A percentile compares a stretch with the other conserved stretches of the same genome.
phyloP scores from a whole-genome alignment of 306 rosid genomes.

The Dryas alaskensis region DNA sequence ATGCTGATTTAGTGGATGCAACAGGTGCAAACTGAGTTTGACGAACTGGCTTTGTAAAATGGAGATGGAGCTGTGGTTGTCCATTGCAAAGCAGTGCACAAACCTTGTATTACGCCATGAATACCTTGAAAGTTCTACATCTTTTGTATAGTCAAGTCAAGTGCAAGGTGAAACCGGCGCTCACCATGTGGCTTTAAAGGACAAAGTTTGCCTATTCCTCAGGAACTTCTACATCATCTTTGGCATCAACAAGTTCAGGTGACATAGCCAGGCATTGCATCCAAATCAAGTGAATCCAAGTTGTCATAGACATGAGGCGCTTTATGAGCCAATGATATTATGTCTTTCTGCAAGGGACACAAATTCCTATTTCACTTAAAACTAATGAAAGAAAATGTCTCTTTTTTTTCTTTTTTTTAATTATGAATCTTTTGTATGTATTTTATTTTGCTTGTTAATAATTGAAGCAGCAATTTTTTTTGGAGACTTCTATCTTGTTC shows the following conservation, averaged over 20 bases:
- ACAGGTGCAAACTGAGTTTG: slow-evolving; percentile 30
- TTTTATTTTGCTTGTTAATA: slow-evolving; percentile 7
- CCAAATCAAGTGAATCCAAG: not conserved
- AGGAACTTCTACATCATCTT: not conserved
- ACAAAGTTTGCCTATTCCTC: not conserved
- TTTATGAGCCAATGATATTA: not conserved
- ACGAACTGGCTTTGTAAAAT: slow-evolving; percentile 24
- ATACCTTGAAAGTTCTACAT: not conserved
- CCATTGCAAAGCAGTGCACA: not conserved
- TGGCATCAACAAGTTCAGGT: not conserved
- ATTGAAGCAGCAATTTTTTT: not conserved
- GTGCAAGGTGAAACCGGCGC: not conserved
- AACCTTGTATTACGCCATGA: not conserved
- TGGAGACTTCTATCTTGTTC: not conserved
- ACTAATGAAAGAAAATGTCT: not conserved
- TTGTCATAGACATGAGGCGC: not conserved
- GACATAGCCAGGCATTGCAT: slow-evolving; percentile 4
- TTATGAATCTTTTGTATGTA: not conserved
- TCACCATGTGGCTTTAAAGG: not conserved
- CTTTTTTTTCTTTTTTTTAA: not conserved
- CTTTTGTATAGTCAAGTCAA: not conserved
- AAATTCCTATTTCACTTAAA: not conserved
- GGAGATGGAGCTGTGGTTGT: not conserved
- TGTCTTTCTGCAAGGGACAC: not conserved
- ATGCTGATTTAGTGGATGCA: slow-evolving; percentile 25